Conservation (phyloP, 495 filamentous ascomycete genomes). For the Glarea lozoyensis region DNA sequence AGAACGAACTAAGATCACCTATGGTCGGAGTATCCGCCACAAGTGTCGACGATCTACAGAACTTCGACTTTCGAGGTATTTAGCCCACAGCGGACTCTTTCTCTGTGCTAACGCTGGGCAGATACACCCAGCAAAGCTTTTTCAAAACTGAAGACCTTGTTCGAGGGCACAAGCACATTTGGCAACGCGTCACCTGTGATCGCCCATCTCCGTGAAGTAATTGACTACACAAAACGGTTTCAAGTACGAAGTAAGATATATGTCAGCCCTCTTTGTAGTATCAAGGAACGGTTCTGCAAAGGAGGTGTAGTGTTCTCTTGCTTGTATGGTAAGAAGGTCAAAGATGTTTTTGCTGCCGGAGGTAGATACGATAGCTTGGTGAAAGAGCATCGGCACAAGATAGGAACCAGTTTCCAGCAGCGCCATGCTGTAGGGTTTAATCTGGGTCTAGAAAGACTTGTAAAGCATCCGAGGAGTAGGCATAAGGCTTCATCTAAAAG, state of each 20-base stretch:
- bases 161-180: conserved; percentile 59
- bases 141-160: conserved; percentile 57
- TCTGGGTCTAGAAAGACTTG: conserved; percentile 79
- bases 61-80: conserved; percentile 82
- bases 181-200: conserved; percentile 64
- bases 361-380: conserved; percentile 89
- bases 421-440: conserved; percentile 87
- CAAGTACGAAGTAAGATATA: conserved; percentile 71
- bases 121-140: conserved; percentile 68
- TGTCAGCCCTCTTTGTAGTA: conserved; percentile 73
- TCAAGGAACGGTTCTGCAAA: conserved; percentile 88
- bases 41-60: conserved; percentile 78
- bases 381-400: conserved; percentile 53
- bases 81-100: conserved; percentile 1
- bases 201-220: conserved; percentile 66
- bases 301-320: conserved; percentile 88
- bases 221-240: conserved; percentile 66
- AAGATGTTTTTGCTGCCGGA: conserved; percentile 86
- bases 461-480: conserved; percentile 49
- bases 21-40: conserved; percentile 78
- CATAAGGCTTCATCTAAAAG: conserved; percentile 62
- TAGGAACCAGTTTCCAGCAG: conserved; percentile 38
- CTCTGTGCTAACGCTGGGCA: conserved; percentile 21
- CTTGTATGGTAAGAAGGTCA: conserved; percentile 72
- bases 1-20: conserved; percentile 71